phyloP scores from a whole-genome alignment of 208 protist species.

The Trypanosoma boissoni region DNA sequence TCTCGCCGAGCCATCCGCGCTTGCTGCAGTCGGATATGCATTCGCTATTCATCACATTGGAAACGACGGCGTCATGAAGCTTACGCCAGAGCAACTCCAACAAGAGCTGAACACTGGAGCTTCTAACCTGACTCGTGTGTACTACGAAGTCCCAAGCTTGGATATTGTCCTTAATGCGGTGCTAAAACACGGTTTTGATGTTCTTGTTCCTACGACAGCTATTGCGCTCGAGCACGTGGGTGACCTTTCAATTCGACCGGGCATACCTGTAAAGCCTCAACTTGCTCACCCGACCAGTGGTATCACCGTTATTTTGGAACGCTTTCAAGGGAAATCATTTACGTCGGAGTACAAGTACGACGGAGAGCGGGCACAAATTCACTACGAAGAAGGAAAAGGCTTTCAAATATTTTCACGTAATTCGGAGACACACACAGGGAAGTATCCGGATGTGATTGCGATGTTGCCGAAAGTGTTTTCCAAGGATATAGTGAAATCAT shows the following conservation, averaged over 20 bases:
- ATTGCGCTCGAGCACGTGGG: slow-evolving; percentile 32
- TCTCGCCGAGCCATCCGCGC: slow-evolving; percentile 94
- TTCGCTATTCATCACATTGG: slow-evolving; percentile 80
- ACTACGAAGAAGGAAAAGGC: slow-evolving; percentile 68
- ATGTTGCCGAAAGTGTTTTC: slow-evolving; percentile 67
- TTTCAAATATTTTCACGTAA: slow-evolving; percentile 98
- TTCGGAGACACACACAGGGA: slow-evolving; percentile 96
- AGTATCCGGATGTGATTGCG: slow-evolving; percentile 98
- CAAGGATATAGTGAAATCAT: slow-evolving; percentile 77
- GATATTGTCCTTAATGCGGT: slow-evolving; percentile 72
- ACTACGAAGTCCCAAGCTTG: slow-evolving; percentile 85
- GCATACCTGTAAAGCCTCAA: slow-evolving; percentile 98
- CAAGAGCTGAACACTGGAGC: slow-evolving; percentile 57
- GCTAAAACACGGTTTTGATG: slow-evolving; percentile 67
- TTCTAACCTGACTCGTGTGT: slow-evolving; percentile 55
- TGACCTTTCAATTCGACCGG: slow-evolving; percentile 77
- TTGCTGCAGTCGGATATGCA: slow-evolving; percentile 94
- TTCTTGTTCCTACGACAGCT: slow-evolving; percentile 57
- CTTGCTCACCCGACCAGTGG: slow-evolving; percentile 98
- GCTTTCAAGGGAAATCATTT: slow-evolving; percentile 87
- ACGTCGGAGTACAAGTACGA: slow-evolving; percentile 99
- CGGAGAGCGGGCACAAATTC: slow-evolving; percentile 97
- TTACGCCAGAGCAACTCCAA: slow-evolving; percentile 60
- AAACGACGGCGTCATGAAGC: slow-evolving; percentile 22
- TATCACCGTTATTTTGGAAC: slow-evolving; percentile 81